A percentile compares a stretch with the other conserved stretches of the same genome.
phyloP scores from a whole-genome alignment of 2,329 filamentous ascomycete species.

The Epichloe sibirici region DNA sequence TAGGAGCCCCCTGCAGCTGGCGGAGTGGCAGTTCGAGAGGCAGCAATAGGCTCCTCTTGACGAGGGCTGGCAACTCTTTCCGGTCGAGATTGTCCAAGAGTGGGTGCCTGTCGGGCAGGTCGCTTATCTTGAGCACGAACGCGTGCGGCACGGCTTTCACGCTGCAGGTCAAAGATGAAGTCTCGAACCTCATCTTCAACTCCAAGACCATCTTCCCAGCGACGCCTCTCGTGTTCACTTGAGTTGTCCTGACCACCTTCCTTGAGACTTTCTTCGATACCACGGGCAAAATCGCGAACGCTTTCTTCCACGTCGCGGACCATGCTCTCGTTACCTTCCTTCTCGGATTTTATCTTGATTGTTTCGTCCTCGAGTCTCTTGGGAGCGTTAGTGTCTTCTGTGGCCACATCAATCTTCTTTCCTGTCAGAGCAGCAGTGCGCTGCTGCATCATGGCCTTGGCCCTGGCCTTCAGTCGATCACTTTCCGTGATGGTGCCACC shows the following conservation, averaged over 20 bases:
- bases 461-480: conserved; percentile 85
- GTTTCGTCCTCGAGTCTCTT: conserved; percentile 84
- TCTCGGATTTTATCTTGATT: conserved; percentile 67
- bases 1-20: conserved; percentile 53
- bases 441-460: conserved; percentile 98
- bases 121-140: conserved; percentile 49
- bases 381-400: conserved; percentile 67
- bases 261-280: conserved; percentile 79
- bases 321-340: conserved; percentile 93
- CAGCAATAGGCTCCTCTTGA: conserved; percentile 39
- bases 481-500: conserved; percentile 85
- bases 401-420: conserved; percentile 55
- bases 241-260: conserved; percentile 63
- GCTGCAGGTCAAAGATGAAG: conserved; percentile 93
- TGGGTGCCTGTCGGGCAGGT: conserved; percentile 27
- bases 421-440: conserved; percentile 86
- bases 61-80: conserved; percentile 29
- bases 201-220: conserved; percentile 92
- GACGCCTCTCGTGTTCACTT: conserved; percentile 78
- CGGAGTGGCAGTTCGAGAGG: conserved; percentile 37
- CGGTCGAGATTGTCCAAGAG: conserved; percentile 31
- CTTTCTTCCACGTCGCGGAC: conserved; percentile 94
- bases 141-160: conserved; percentile 66
- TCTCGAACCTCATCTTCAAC: conserved; percentile 96
- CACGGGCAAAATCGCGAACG: conserved; percentile 73